Base-by-base conservation (phyloP, 352 stramenopile species). In the Globisporangium yorkense region DNA sequence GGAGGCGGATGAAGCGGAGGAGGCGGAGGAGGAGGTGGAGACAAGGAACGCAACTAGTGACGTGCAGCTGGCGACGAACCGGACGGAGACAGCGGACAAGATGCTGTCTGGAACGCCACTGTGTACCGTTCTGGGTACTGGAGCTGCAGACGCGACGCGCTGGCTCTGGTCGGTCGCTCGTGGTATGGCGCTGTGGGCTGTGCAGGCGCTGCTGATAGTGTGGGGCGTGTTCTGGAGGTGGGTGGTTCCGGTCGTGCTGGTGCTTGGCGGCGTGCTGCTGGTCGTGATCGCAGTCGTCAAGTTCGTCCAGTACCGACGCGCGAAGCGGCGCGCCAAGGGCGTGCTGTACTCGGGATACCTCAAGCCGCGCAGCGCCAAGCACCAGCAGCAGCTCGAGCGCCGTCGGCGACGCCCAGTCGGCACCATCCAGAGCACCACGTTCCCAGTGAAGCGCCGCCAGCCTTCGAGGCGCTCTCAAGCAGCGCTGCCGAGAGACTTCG, bases 271-370 rank as follows among this genome's bases (percentile, higher is more conserved):
- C 4, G 13, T 61, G 37, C 27, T 61, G 21, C 56, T 61, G 4
- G 24, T 33, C 2, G 8, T 44, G 9, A 54, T 61, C 47, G 47
- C 49, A 18, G 24, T 61, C 47, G 47, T 33, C 33, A 54, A 49
- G 56, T 41, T 33, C 56, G 20, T 55, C 16, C 24, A 31, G 37
- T 40, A 49, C 7, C 56, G 40, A 6, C 27, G 48, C 6, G 24
- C 33, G 13, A 24, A 44, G 20, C 51, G 27, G 15, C 47, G 56
- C 24, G 29, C 15, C 6, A 27, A 20, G 9, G 46, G 56, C 18
- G 31, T 61, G 35, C 43, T 61, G 16, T 61, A 55, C 56, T 61
- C 56, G 20, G 24, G 35, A 5, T 61, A 61, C 47, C 15, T 61
- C 15, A 54, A 61, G 27, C 49, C 47, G 1, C 47, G 46, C 10